Percentiles rank a stretch among this genome's conserved stretches.
Evolutionary conservation across 148 eudicot genomes (phyloP).

Genomic region (Talinum fruticosum): DNA sequence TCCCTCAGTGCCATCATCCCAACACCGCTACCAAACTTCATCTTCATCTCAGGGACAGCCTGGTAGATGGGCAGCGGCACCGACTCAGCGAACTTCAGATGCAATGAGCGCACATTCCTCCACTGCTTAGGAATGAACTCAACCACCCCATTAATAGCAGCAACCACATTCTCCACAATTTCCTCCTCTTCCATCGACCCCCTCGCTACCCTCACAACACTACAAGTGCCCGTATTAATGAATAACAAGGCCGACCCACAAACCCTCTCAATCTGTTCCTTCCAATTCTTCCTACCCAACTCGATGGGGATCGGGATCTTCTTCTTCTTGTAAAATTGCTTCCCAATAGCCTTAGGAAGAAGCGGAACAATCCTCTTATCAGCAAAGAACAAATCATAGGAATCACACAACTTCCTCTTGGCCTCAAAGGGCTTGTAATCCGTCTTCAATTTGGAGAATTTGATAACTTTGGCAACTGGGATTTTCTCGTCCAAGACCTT

Average conservation of each 20-base stretch:
- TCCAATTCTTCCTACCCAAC: slow-evolving; percentile 59
- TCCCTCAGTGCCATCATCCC: slow-evolving; percentile 11
- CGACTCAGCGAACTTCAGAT: slow-evolving; percentile 74
- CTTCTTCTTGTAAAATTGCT: slow-evolving; percentile 54
- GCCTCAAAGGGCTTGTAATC: slow-evolving; percentile 61
- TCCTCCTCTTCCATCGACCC: slow-evolving; percentile 45
- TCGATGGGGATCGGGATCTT: slow-evolving; percentile 77
- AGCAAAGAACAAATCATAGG: slow-evolving; percentile 59
- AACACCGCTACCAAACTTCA: slow-evolving; percentile 48
- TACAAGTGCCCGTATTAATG: slow-evolving; percentile 70
- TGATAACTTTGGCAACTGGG: slow-evolving; percentile 48
- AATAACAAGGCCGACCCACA: slow-evolving; percentile 51
- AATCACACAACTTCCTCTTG: slow-evolving; percentile 62
- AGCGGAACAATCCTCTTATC: slow-evolving; percentile 58
- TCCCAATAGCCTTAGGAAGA: slow-evolving; percentile 55
- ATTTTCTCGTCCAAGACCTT: slow-evolving; percentile 36
- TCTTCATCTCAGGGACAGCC: slow-evolving; percentile 58
- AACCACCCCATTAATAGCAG: slow-evolving; percentile 52
- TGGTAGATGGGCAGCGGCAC: slow-evolving; percentile 79
- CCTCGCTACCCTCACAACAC: slow-evolving; percentile 62
- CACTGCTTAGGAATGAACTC: slow-evolving; percentile 58
- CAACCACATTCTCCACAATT: slow-evolving; percentile 67
- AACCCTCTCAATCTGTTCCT: slow-evolving; percentile 67
- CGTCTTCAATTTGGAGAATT: slow-evolving; percentile 46
- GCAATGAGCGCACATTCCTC: slow-evolving; percentile 64